These are phyloP conservation scores for Paramecium biaurelia DNA, from an alignment of 73 alveolate genomes.

Conservation along the genomic window DNA sequence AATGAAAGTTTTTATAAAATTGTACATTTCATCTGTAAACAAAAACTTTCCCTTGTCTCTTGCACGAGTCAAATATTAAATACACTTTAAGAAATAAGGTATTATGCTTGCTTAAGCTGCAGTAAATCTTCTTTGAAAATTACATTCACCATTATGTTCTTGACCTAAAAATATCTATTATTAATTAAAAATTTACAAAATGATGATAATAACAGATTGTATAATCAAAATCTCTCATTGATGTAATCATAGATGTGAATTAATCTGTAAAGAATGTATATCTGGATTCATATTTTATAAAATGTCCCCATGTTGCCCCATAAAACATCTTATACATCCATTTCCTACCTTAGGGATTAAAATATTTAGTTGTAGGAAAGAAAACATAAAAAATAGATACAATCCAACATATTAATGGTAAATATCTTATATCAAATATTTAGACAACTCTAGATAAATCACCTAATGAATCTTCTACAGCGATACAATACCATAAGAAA, in stretches of 20 bases:
- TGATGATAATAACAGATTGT: conserved; percentile 39
- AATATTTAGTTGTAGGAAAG: conserved; percentile 16
- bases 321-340: conserved; percentile 44
- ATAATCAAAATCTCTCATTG: conserved; percentile 45
- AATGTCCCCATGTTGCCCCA: conserved; percentile 35
- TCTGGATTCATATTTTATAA: conserved; percentile 29
- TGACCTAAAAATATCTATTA: neutral
- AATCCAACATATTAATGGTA: neutral
- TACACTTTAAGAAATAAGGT: conserved; percentile 8
- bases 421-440: neutral
- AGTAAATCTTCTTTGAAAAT: neutral
- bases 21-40: conserved; percentile 32
- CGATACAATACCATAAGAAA: conserved; percentile 33
- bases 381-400: neutral
- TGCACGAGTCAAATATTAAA: conserved; percentile 5
- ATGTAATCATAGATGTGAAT: neutral
- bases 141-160: conserved; percentile 27
- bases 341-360: conserved; percentile 39
- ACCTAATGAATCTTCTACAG: conserved; percentile 17
- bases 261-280: conserved; percentile 23
- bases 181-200: neutral
- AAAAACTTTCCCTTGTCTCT: conserved; percentile 44
- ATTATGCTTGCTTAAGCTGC: neutral
- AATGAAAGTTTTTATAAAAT: neutral
- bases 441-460: neutral